phyloP scores from a whole-genome alignment of 371 early-diverging fungal species.

The Actinomortierella wolfii region DNA sequence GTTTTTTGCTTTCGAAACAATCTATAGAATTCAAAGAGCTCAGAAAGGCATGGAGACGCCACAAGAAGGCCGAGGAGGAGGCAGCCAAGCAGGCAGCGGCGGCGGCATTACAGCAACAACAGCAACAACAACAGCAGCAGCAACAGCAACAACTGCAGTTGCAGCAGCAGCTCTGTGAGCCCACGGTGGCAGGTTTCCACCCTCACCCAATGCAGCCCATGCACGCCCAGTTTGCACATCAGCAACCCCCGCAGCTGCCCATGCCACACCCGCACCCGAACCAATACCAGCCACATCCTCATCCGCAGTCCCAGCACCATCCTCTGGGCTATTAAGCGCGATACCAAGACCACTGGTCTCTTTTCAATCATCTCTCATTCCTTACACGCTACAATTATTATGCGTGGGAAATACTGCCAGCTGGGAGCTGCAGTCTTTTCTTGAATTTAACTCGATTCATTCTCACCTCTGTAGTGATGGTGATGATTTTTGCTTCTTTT shows the following conservation, averaged over 20 bases:
- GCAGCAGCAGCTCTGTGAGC: constrained; percentile 35
- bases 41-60: constrained; percentile 51
- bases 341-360: neutral
- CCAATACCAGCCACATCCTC: constrained; percentile 16
- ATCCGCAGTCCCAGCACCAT: constrained; percentile 11
- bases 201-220: constrained; percentile 13
- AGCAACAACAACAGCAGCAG: constrained; percentile 1
- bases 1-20: neutral
- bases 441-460: constrained; percentile 5
- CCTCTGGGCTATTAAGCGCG: constrained; percentile 33
- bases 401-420: neutral
- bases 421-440: constrained; percentile 13
- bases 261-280: constrained; percentile 39
- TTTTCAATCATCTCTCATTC: neutral
- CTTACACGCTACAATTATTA: neutral
- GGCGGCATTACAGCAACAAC: constrained; percentile 23
- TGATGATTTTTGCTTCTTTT: constrained; percentile 9
- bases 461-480: constrained; percentile 11
- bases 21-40: constrained; percentile 67
- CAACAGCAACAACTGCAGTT: constrained; percentile 15
- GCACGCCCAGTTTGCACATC: constrained; percentile 25
- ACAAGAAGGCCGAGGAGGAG: constrained; percentile 49
- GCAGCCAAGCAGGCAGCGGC: constrained; percentile 46
- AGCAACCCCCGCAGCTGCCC: constrained; percentile 32
- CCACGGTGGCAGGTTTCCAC: constrained; percentile 24